phyloP scores from a whole-genome alignment of 306 rosid genomes.

The Fragaria vesca region DNA sequence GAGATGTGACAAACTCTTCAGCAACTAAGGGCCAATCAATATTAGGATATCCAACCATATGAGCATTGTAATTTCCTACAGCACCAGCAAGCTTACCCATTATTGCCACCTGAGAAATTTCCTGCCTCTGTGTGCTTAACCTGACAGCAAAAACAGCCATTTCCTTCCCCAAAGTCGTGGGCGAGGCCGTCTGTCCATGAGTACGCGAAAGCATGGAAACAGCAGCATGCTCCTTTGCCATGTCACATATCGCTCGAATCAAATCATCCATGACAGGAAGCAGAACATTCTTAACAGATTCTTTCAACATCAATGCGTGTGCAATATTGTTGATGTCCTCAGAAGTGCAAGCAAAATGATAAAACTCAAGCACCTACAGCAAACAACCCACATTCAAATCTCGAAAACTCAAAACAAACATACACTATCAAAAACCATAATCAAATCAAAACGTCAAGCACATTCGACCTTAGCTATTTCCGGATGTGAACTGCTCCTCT shows the following conservation, averaged over 20 bases:
- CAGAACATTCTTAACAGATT: slow-evolving; percentile 54
- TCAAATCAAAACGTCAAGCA: not conserved
- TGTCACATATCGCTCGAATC: slow-evolving; percentile 50
- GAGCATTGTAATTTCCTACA: slow-evolving; percentile 96
- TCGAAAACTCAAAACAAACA: not conserved
- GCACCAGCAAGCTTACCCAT: slow-evolving; percentile 97
- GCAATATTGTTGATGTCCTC: slow-evolving; percentile 93
- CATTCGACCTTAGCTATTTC: slow-evolving; percentile 52
- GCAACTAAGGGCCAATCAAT: slow-evolving; percentile 53
- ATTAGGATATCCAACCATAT: slow-evolving; percentile 56
- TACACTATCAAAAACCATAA: not conserved
- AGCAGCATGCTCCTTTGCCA: slow-evolving; percentile 66
- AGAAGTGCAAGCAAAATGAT: slow-evolving; percentile 90
- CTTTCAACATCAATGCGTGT: slow-evolving; percentile 84
- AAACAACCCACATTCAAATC: not conserved
- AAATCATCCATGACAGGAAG: slow-evolving; percentile 67
- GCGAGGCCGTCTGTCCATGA: slow-evolving; percentile 98
- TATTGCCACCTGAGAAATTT: slow-evolving; percentile 58
- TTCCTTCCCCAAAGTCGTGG: slow-evolving; percentile 95
- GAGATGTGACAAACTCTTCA: slow-evolving; percentile 52
- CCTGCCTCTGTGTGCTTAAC: slow-evolving; percentile 67
- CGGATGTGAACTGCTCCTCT: slow-evolving; percentile 57
- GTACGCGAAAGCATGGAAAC: slow-evolving; percentile 87
- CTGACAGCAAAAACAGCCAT: slow-evolving; percentile 86
- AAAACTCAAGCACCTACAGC: slow-evolving; percentile 83